Percentiles rank a stretch among this genome's conserved stretches.
phyloP scores from a whole-genome alignment of 1,284 basidiomycete species.

The Phylloboletellus chloephorus region DNA sequence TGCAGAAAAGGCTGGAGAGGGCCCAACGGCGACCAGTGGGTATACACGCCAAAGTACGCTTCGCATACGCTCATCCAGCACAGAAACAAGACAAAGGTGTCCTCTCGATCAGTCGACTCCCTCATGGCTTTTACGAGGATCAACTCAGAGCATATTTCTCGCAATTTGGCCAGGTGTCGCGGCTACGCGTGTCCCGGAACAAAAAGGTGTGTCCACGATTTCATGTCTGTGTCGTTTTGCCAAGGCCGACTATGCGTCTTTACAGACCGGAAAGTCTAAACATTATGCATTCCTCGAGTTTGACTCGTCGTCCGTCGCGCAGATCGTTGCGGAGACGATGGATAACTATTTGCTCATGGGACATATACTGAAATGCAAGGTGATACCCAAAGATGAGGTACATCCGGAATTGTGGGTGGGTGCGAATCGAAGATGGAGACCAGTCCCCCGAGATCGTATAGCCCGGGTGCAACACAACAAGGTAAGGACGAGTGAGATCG shows the following conservation, averaged over 20 bases:
- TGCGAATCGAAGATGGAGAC: conserved; percentile 88
- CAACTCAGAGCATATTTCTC: conserved; percentile 90
- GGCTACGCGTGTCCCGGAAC: conserved; percentile 88
- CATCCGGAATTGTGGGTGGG: conserved; percentile 96
- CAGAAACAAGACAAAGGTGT: conserved; percentile 77
- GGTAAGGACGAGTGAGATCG: conserved; percentile 40
- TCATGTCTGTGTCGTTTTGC: background rate
- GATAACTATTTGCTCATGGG: conserved; percentile 97
- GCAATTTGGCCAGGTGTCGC: conserved; percentile 91
- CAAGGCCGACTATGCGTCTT: background rate
- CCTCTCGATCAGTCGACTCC: conserved; percentile 85
- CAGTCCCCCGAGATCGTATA: conserved; percentile 70
- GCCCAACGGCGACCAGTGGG: conserved; percentile 76
- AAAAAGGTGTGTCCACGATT: conserved; percentile 60
- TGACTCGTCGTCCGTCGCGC: conserved; percentile 80
- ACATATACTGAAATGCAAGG: conserved; percentile 85
- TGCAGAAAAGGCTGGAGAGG: conserved; percentile 77
- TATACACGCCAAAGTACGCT: conserved; percentile 7
- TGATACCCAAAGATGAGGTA: conserved; percentile 82
- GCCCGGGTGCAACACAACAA: conserved; percentile 76
- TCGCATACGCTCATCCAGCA: conserved; percentile 6
- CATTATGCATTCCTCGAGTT: conserved; percentile 99
- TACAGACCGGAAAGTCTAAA: conserved; percentile 88
- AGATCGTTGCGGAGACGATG: conserved; percentile 98
- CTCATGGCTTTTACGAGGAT: conserved; percentile 96